Evolutionary conservation across 1,139 yeast species (phyloP), one percentile per base, ranked within the genome.

Genomic region (Sugiyamaella castrensis): DNA sequence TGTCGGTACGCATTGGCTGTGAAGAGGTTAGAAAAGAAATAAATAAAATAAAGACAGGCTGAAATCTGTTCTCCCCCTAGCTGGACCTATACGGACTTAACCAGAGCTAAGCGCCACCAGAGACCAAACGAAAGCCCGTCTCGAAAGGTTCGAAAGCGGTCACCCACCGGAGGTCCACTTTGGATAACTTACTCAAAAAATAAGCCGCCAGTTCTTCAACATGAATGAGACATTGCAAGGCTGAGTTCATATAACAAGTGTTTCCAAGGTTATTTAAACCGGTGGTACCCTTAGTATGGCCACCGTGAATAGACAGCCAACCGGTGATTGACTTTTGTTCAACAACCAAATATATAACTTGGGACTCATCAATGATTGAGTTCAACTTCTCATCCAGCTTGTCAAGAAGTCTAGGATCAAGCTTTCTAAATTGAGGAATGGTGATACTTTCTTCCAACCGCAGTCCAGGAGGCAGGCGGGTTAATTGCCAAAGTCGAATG

Each of bases 171-270:
- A 19, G 24, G n/a, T n/a, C n/a, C n/a, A n/a, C n/a, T n/a, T n/a
- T 19, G 24, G 5, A 19, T 38, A 12, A 43, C 47, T 37, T 30
- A 43, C 62, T 56, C 32, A 68, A 47, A 61, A 92, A 92, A 65
- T 88, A 92, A 42, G 81, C 75, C 13, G 84, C 80, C 37, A 92
- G 69, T 64, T 89, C 97, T 0, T 96, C 96, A 10, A 91, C 77
- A 63, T 92, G 98, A 0, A 82, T 76, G 44, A 92, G 70, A 63
- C 98, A 92, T 65, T 92, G 98, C 48, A 92, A 71, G 0, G 98
- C 97, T 12, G 96, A 87, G 67, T 92, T 92, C 98, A 92, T 92
- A 65, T 89, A 92, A 65, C 98, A 92, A 0, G 96, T 86, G 63
- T 92, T 92, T 6, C 98, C 98, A 56, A 92, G 71, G 63, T 92